Conservation (phyloP, 1,284 basidiomycete genomes). For the Pseudozyma hubeiensis region DNA sequence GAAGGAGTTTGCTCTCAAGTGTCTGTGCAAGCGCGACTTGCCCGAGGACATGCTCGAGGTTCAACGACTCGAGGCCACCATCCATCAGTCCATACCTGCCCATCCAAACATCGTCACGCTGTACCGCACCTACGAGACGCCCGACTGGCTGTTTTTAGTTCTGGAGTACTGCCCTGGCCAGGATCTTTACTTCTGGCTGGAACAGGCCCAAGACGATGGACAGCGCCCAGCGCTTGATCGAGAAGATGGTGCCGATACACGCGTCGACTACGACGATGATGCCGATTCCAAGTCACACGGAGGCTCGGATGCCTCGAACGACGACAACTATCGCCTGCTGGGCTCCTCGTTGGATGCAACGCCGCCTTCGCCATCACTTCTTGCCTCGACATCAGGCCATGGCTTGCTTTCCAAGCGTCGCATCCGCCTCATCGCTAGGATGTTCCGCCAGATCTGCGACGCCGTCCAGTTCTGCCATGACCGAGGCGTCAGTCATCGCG, state of each 20-base stretch:
- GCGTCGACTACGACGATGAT: slow-evolving; percentile 3
- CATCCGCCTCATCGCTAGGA: slow-evolving; percentile 89
- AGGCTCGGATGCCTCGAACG: not conserved
- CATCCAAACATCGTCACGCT: slow-evolving; percentile 97
- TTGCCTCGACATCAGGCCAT: slow-evolving; percentile 79
- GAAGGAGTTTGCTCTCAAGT: slow-evolving; percentile 92
- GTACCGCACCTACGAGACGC: slow-evolving; percentile 76
- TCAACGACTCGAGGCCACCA: slow-evolving; percentile 76
- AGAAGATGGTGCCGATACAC: slow-evolving; percentile 8
- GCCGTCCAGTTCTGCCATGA: slow-evolving; percentile 96
- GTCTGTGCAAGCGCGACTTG: slow-evolving; percentile 77
- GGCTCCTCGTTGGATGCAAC: slow-evolving; percentile 51
- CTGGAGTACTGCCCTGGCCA: slow-evolving; percentile 95
- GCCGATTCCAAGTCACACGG: not conserved
- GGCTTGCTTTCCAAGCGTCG: slow-evolving; percentile 86
- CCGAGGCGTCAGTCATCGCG: slow-evolving; percentile 90
- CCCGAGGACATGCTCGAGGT: slow-evolving; percentile 62
- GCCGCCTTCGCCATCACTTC: slow-evolving; percentile 90
- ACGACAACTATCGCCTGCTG: slow-evolving; percentile 19
- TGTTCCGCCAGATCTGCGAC: slow-evolving; percentile 99
- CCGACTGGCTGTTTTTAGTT: slow-evolving; percentile 81
- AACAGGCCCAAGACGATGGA: slow-evolving; percentile 71
- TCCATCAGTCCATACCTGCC: slow-evolving; percentile 90
- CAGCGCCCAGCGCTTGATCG: slow-evolving; percentile 29
- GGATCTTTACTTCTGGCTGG: slow-evolving; percentile 90